Percentiles rank a stretch among this genome's conserved stretches.
These are phyloP conservation scores for Ophiocordyceps camponoti-rufipedis DNA, from an alignment of 2,329 filamentous ascomycete genomes.

Conservation along the genomic window DNA sequence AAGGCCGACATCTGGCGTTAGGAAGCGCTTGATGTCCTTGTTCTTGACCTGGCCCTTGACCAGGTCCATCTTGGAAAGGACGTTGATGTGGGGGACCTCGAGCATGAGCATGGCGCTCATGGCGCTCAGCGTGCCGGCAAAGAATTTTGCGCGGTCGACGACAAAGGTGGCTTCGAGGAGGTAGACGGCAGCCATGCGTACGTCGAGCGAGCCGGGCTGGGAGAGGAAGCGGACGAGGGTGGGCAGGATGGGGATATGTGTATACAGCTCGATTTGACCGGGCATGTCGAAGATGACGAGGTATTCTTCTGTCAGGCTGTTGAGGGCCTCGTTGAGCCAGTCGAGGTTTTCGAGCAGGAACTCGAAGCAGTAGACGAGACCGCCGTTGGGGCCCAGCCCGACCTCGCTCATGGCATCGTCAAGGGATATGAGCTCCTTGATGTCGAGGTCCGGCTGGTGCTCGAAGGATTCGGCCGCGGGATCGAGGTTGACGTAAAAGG, in stretches of 20 bases:
- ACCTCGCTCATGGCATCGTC: conserved; percentile 96
- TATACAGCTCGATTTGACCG: conserved; percentile 96
- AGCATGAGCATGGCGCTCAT: conserved; percentile 99
- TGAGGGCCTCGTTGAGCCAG: conserved; percentile 71
- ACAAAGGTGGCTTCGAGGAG: conserved; percentile 92
- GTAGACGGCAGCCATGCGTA: conserved; percentile 85
- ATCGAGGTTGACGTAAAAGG: conserved; percentile 97
- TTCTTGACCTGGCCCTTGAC: conserved; percentile 78
- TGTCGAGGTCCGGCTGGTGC: conserved; percentile 84
- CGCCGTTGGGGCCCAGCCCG: conserved; percentile 76
- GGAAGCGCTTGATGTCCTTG: conserved; percentile 75
- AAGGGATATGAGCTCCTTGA: conserved; percentile 83
- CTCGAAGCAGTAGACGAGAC: conserved; percentile 91
- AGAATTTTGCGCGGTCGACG: conserved; percentile 91
- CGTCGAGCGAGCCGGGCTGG: conserved; percentile 62
- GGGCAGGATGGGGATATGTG: conserved; percentile 84
- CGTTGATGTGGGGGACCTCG: conserved; percentile 90
- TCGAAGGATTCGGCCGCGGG: conserved; percentile 86
- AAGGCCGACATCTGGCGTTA: conserved; percentile 68
- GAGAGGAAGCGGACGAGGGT: conserved; percentile 68
- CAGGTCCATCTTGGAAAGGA: conserved; percentile 95
- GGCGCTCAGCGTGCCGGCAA: conserved; percentile 82
- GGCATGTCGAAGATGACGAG: conserved; percentile 98
- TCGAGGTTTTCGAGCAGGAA: conserved; percentile 89
- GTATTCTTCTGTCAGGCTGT: conserved; percentile 80